phyloP scores from a whole-genome alignment of 1,139 yeast genomes.

The Yamadazyma atlantica region DNA sequence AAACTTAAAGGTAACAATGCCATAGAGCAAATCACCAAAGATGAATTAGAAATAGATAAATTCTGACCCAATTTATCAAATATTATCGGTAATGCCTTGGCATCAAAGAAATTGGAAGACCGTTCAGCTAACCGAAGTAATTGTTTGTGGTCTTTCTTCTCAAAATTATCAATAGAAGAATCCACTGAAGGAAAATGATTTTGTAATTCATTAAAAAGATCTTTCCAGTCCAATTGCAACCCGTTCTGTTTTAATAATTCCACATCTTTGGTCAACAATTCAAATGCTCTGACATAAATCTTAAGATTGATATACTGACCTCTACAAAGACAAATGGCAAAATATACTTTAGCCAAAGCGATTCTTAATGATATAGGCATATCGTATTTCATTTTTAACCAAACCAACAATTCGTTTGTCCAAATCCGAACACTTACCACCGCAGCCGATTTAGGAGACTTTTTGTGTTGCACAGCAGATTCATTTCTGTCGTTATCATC shows the following conservation, averaged over 20 bases:
- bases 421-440: slow-evolving; percentile 77
- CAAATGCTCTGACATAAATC: slow-evolving; percentile 66
- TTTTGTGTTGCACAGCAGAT: slow-evolving; percentile 47
- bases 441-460: slow-evolving; percentile 68
- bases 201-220: slow-evolving; percentile 39
- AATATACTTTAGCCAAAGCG: slow-evolving; percentile 68
- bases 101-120: slow-evolving; percentile 47
- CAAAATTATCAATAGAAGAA: slow-evolving; percentile 30
- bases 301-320: slow-evolving; percentile 69
- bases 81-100: slow-evolving; percentile 35
- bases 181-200: slow-evolving; percentile 36
- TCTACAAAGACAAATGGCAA: slow-evolving; percentile 68
- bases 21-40: slow-evolving; percentile 57
- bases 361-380: slow-evolving; percentile 70
- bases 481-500: slow-evolving; percentile 36
- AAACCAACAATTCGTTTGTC: slow-evolving; percentile 83
- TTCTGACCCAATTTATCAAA: slow-evolving; percentile 42
- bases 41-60: slow-evolving; percentile 60
- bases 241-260: slow-evolving; percentile 39
- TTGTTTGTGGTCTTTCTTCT: slow-evolving; percentile 43
- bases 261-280: slow-evolving; percentile 53
- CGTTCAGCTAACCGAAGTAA: slow-evolving; percentile 46
- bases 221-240: slow-evolving; percentile 52
- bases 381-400: slow-evolving; percentile 79
- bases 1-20: slow-evolving; percentile 49